Evolutionary conservation across 495 filamentous ascomycete species (phyloP).

Genomic region (Echria macrotheca): DNA sequence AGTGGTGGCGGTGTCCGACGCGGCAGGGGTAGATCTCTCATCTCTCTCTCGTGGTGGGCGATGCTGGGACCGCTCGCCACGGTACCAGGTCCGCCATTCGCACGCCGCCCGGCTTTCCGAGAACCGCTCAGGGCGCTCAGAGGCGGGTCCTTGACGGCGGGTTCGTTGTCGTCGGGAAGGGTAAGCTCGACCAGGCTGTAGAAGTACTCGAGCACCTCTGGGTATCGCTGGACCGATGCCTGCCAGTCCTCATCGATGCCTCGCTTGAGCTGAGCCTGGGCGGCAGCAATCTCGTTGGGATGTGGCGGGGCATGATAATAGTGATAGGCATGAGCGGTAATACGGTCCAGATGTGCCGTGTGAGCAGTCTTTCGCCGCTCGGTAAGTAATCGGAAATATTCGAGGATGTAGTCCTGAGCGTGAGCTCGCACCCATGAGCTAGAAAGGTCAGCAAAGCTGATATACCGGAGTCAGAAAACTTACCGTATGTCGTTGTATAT

Average conservation of each 20-base stretch:
- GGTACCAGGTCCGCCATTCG: constrained; percentile 18
- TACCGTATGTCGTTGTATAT: constrained; percentile 62
- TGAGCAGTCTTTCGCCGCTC: constrained; percentile 55
- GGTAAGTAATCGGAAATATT: constrained; percentile 58
- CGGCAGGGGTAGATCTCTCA: constrained; percentile 16
- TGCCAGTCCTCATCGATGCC: constrained; percentile 74
- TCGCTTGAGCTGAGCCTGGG: constrained; percentile 55
- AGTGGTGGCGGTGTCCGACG: constrained; percentile 30
- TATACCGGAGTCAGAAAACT: constrained; percentile 12
- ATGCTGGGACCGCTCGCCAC: constrained; percentile 31
- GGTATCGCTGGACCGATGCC: constrained; percentile 61
- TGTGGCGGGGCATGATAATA: constrained; percentile 51
- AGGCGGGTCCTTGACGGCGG: constrained; percentile 50
- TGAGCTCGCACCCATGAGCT: constrained; percentile 67
- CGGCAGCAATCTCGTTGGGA: constrained; percentile 52
- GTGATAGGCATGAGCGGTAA: constrained; percentile 54
- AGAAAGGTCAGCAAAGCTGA: constrained; percentile 21
- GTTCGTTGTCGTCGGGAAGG: constrained; percentile 50
- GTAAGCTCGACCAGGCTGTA: constrained; percentile 58
- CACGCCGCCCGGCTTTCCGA: constrained; percentile 33
- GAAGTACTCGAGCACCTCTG: constrained; percentile 69
- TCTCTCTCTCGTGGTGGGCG: constrained; percentile 24
- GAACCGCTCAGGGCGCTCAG: constrained; percentile 46
- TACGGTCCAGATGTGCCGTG: constrained; percentile 48
- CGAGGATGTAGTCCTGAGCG: constrained; percentile 63